A percentile compares a stretch with the other conserved stretches of the same genome.
Evolutionary conservation across 768 basidiomycete species (phyloP).

Genomic region (Fomitopsis serialis): DNA sequence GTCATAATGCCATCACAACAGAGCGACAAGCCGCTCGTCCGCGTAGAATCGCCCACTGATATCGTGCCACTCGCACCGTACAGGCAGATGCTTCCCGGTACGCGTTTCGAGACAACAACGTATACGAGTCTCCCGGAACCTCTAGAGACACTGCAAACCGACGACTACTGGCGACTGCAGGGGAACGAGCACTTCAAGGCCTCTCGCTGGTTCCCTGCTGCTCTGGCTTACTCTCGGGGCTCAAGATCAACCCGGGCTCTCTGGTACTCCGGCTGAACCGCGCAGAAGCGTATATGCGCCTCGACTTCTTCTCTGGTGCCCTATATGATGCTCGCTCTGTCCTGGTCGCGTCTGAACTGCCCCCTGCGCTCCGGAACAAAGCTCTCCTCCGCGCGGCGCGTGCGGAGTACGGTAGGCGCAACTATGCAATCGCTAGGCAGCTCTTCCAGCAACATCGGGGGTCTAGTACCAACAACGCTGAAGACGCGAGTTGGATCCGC

Average conservation of each 20-base stretch:
- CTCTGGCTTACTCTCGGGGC: slow-evolving; percentile 19
- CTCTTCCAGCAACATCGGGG: slow-evolving; percentile 5
- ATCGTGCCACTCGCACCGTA: slow-evolving; percentile 14
- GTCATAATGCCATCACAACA: slow-evolving; percentile 12
- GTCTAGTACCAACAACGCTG: slow-evolving; percentile 2
- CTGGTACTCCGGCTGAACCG: slow-evolving; percentile 23
- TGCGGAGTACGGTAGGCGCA: slow-evolving; percentile 20
- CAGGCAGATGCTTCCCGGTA: slow-evolving; percentile 8
- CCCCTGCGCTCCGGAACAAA: slow-evolving; percentile 17
- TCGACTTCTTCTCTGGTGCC: slow-evolving; percentile 20
- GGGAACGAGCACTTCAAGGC: slow-evolving; percentile 20
- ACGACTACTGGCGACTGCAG: slow-evolving; percentile 14
- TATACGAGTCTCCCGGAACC: slow-evolving; percentile 1
- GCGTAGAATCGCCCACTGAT: slow-evolving; percentile 27
- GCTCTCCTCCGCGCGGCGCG: slow-evolving; percentile 20
- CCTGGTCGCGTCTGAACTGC: background rate
- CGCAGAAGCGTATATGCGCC: slow-evolving; percentile 19
- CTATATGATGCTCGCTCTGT: slow-evolving; percentile 14
- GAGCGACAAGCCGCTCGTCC: slow-evolving; percentile 11
- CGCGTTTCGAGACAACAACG: background rate
- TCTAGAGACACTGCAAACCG: background rate
- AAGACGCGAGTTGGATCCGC: slow-evolving; percentile 9
- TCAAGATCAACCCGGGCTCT: slow-evolving; percentile 11
- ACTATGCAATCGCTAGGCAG: slow-evolving; percentile 12
- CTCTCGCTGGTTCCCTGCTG: slow-evolving; percentile 19